phyloP scores from a whole-genome alignment of 1,284 basidiomycete species.

The Inonotus hispidus region DNA sequence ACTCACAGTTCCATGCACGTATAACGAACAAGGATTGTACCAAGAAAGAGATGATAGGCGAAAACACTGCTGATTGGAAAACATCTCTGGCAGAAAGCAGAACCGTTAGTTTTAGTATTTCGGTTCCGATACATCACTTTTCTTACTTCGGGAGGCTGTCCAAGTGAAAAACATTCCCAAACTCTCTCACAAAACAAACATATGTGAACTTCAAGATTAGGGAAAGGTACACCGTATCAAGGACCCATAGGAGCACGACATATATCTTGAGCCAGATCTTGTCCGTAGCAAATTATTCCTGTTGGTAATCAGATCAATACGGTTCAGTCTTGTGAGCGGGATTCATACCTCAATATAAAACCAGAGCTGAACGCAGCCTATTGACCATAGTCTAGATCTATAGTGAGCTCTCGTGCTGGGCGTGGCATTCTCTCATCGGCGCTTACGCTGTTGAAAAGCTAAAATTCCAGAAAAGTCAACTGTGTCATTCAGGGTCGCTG shows the following conservation, averaged over 20 bases:
- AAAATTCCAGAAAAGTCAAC: too few relatives aligned
- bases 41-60: not conserved
- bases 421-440: too few relatives aligned
- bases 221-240: constrained; percentile 13
- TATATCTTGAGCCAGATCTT: constrained; percentile 3
- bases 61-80: not conserved
- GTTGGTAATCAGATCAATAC: not conserved
- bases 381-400: not conserved
- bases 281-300: not conserved
- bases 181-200: constrained; percentile 7
- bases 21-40: not conserved
- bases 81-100: not conserved
- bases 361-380: not conserved
- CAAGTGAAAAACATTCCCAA: not conserved
- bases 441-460: not conserved
- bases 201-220: constrained; percentile 9
- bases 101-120: not conserved
- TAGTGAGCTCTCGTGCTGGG: not conserved
- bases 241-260: constrained; percentile 8
- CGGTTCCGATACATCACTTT: too few relatives aligned
- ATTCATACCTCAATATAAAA: constrained; percentile 3
- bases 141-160: not conserved
- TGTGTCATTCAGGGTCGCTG: too few relatives aligned
- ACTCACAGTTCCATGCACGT: not conserved
- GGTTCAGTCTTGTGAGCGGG: too few relatives aligned